Conservation (phyloP, 148 eudicot genomes). For the Rhododendron molle region DNA sequence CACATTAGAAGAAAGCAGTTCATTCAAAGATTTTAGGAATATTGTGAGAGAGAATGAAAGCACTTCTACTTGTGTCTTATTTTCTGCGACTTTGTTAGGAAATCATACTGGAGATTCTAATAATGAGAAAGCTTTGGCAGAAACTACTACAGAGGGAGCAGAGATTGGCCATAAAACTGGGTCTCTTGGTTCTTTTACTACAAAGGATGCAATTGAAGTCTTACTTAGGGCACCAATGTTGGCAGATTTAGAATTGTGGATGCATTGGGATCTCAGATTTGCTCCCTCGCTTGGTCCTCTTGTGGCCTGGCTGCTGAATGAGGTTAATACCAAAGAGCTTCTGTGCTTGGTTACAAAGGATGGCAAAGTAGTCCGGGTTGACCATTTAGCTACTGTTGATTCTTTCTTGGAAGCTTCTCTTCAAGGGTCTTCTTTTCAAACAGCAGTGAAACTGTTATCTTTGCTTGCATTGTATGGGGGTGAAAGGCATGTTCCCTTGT, state of each 20-base stretch:
- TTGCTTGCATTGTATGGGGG: slow-evolving; percentile 74
- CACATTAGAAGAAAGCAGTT: slow-evolving; percentile 33
- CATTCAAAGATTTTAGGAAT: slow-evolving; percentile 26
- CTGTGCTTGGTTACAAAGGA: slow-evolving; percentile 63
- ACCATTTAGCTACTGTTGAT: slow-evolving; percentile 65
- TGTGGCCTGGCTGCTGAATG: slow-evolving; percentile 60
- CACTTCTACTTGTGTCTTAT: slow-evolving; percentile 48
- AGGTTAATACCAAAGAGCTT: slow-evolving; percentile 58
- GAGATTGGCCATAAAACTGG: slow-evolving; percentile 23
- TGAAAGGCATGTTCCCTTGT: slow-evolving; percentile 49
- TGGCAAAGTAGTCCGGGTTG: slow-evolving; percentile 67
- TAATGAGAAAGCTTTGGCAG: slow-evolving; percentile 22
- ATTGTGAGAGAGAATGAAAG: slow-evolving; percentile 29
- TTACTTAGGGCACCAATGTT: slow-evolving; percentile 76
- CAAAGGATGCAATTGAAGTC: slow-evolving; percentile 65
- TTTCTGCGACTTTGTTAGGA: slow-evolving; percentile 64
- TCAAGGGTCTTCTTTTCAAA: slow-evolving; percentile 61
- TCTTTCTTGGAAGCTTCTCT: slow-evolving; percentile 68
- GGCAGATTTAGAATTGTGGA: slow-evolving; percentile 64
- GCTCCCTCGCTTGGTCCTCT: slow-evolving; percentile 90
- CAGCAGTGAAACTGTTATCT: slow-evolving; percentile 74
- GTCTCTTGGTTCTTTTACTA: slow-evolving; percentile 29
- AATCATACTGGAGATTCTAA: slow-evolving; percentile 19
- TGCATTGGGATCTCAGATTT: slow-evolving; percentile 76
- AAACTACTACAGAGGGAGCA: slow-evolving; percentile 10